Conservation (phyloP, 2,329 filamentous ascomycete genomes). For the Didymella keratinophila region DNA sequence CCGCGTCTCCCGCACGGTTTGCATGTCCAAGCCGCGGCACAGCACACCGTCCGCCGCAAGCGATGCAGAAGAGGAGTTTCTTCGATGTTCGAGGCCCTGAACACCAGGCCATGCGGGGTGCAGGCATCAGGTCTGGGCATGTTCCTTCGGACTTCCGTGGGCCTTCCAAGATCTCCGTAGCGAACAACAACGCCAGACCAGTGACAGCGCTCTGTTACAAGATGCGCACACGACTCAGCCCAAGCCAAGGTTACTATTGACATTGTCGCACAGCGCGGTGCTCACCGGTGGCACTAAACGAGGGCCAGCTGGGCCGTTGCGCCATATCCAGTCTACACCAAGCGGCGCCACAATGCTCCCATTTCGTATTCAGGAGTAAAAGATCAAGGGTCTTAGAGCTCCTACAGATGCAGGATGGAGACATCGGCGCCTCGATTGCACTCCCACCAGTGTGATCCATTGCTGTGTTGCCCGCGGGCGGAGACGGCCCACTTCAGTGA, state of each 20-base stretch:
- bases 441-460: neutral
- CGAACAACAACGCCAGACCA: neutral
- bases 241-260: neutral
- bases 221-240: constrained; percentile 8
- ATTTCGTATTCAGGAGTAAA: neutral
- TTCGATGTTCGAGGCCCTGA: neutral
- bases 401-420: neutral
- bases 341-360: constrained; percentile 3
- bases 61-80: neutral
- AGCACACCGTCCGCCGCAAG: neutral
- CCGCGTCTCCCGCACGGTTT: neutral
- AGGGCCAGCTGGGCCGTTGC: constrained; percentile 2
- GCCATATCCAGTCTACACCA: neutral
- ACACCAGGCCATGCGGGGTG: neutral
- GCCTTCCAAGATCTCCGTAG: neutral
- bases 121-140: neutral
- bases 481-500: neutral
- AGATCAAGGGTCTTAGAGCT: neutral
- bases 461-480: neutral
- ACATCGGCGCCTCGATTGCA: neutral
- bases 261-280: constrained; percentile 1
- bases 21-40: neutral
- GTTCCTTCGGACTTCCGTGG: neutral
- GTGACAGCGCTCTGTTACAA: neutral
- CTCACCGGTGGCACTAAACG: constrained; percentile 2